Percentiles rank a stretch among this genome's conserved stretches.
Conservation (phyloP, 345 rosid genomes). For the Syzygium grande region DNA sequence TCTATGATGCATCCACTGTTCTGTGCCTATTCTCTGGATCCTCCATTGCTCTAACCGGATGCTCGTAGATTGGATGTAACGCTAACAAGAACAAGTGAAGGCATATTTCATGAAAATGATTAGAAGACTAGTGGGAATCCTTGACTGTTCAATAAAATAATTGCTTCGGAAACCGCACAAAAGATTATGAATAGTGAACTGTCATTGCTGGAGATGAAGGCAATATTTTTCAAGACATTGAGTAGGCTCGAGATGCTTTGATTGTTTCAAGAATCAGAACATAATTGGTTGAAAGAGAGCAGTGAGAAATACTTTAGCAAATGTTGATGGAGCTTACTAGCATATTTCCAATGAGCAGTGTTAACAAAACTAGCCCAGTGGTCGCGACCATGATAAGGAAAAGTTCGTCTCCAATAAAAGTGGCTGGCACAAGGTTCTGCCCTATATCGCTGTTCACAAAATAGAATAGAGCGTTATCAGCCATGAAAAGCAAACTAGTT, state of each 20-base stretch:
- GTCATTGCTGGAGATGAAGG: not conserved
- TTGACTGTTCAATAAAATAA: not conserved
- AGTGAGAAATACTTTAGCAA: not conserved
- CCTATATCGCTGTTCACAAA: constrained; percentile 31
- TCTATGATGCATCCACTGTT: constrained; percentile 25
- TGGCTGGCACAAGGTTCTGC: constrained; percentile 17
- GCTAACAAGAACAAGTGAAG: constrained; percentile 12
- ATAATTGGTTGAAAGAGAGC: not conserved
- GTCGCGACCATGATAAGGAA: constrained; percentile 48
- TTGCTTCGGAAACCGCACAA: not conserved
- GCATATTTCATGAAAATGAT: not conserved
- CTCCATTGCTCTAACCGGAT: constrained; percentile 73
- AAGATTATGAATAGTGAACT: not conserved
- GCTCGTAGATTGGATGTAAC: constrained; percentile 60
- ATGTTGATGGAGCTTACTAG: constrained; percentile 22
- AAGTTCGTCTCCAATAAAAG: constrained; percentile 39
- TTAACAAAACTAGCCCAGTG: constrained; percentile 54
- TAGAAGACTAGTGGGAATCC: not conserved
- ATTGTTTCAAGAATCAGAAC: not conserved
- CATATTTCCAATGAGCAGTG: constrained; percentile 57
- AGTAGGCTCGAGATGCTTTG: not conserved
- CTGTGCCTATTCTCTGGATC: constrained; percentile 37
- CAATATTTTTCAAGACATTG: not conserved
- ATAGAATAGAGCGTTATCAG: not conserved
- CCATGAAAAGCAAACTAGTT: not conserved